Evolutionary conservation across 495 filamentous ascomycete genomes (phyloP), one percentile per base, ranked within the genome.

Genomic region (Penicillium lividum): DNA sequence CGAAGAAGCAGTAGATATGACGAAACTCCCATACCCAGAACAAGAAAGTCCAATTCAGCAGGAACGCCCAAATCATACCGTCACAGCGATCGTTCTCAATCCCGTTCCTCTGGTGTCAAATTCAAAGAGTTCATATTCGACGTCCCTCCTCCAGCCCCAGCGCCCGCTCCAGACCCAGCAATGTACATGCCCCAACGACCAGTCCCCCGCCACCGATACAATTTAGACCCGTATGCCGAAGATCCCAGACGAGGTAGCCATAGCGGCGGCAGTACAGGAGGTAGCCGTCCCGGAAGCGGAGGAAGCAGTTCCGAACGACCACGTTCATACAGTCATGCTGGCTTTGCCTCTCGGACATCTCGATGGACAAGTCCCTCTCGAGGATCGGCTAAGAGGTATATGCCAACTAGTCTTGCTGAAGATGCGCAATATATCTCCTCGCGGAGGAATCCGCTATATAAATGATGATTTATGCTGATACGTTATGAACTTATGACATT

Each of bases 111-210:
- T 0, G 64, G 61, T 5, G 57, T 68, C 10, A 66, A 69, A 28
- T 77, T 73, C 60, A 66, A 60, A 16, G 71, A 78, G 7, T 65
- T 62, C 29, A 64, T 62, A 49, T 74, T 72, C 49, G 68, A 66
- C 10, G 66, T 68, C 1, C 66, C 56, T 6, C 18, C 5, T 6
- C 9, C 36, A 18, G 46, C 51, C 8, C 56, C 68, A 3, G 42
- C 68, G 4, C 58, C 65, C 29, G 65, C 66, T 9, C 70, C 71
- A 3, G 69, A 70, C 3, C 56, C 66, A 38, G 64, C 71, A 2
- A 42, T 63, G 5, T 70, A 64, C 56, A 57, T 66, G 33, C 63
- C 66, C 7, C 38, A 60, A 53, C 63, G 62, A 45, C 25, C 64
- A 51, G 57, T 60, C 42, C 68, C 53, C 16, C 60, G 67, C 16